phyloP scores from a whole-genome alignment of 1,284 basidiomycete species.

The Meripilus lineatus region DNA sequence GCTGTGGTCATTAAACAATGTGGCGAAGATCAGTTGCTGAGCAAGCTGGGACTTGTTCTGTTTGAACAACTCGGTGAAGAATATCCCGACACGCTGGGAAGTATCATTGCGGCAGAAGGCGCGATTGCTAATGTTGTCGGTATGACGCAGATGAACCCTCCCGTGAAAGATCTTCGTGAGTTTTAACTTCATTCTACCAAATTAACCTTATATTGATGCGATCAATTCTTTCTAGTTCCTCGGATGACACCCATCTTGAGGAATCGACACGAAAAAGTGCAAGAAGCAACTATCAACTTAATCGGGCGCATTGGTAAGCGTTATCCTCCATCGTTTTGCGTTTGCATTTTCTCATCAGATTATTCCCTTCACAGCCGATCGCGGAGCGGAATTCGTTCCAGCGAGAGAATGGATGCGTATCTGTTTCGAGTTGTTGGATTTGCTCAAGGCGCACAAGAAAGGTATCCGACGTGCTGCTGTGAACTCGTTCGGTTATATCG shows the following conservation, averaged over 20 bases:
- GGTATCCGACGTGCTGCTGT: constrained; percentile 97
- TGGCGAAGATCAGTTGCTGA: constrained; percentile 92
- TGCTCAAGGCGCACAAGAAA: constrained; percentile 99
- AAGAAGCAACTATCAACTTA: constrained; percentile 99
- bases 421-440: constrained; percentile 96
- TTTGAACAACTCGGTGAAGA: constrained; percentile 99
- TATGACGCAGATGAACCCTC: constrained; percentile 99
- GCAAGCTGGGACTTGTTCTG: constrained; percentile 94
- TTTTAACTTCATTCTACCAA: constrained; percentile 14
- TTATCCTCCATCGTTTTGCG: background rate
- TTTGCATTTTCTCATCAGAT: constrained; percentile 1
- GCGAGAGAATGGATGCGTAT: constrained; percentile 99
- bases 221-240: constrained; percentile 57
- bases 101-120: constrained; percentile 97
- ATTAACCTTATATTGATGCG: constrained; percentile 7
- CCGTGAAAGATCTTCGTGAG: constrained; percentile 96
- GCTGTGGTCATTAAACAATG: constrained; percentile 99
- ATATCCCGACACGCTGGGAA: constrained; percentile 97
- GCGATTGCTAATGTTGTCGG: constrained; percentile 99
- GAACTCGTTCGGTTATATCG: constrained; percentile 99
- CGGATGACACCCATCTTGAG: constrained; percentile 99
- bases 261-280: constrained; percentile 99
- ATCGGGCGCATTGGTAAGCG: constrained; percentile 93
- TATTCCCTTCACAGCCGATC: constrained; percentile 65
- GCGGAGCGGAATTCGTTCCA: constrained; percentile 97